Evolutionary conservation across 2,329 filamentous ascomycete species (phyloP), one percentile per base, ranked within the genome.

Genomic region (Penicillium sp.): DNA sequence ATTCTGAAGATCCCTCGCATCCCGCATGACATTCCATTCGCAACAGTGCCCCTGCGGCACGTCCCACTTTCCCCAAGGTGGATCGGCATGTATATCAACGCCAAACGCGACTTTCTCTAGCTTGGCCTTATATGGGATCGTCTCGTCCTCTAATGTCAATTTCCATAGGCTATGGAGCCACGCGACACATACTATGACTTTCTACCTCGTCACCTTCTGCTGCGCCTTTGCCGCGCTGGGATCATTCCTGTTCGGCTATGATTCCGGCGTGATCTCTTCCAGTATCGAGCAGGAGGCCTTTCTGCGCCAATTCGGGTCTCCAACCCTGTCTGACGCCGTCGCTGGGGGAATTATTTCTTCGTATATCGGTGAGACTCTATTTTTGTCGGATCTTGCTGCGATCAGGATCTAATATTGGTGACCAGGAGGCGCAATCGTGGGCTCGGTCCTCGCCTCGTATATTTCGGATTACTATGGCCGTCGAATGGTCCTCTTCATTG

Each of bases 161-260:
- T 43, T 12, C 17, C 35, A 29, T 17, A 41, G 36, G 43, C 43
- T 41, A 62, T 63, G 61, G 43, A 53, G 57, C 59, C 44, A 59
- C 23, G 59, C 35, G 27, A 55, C 45, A n/a, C 51, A 47, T 33
- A 64, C 25, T 39, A 73, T 73, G 71, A 55, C 67, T 41, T 70
- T 64, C 49, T 43, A 64, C 17, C 65, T 75, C 25, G 73, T 73
- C 45, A 68, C 68, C 17, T 61, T 73, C 33, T 76, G 68, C 58
- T 74, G 78, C 57, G 68, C 72, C 43, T 80, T 81, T 60, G 77
- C 77, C 17, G 76, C 76, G 6, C 70, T 80, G 42, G 79, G 78
- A 23, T 79, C 79, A 38, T 76, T 81, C 54, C 70, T 81, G 15
- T 80, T 80, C 61, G 79, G 79, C 49, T 81, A 81, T 66, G 79